These are phyloP conservation scores for Colletotrichum agaves DNA, from an alignment of 2,329 filamentous ascomycete species.

Conservation along the genomic window DNA sequence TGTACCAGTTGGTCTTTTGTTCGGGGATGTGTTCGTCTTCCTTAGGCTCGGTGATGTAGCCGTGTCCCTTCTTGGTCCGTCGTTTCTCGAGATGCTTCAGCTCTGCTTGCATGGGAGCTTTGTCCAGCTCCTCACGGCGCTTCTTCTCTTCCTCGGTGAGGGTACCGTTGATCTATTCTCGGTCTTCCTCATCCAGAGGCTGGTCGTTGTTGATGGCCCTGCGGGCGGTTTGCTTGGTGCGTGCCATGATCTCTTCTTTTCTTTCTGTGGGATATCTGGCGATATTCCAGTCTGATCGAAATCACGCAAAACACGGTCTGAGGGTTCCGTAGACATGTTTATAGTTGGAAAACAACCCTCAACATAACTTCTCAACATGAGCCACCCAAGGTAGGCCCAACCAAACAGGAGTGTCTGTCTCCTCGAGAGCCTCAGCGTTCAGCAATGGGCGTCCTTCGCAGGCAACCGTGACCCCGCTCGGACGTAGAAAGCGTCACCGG, in stretches of 20 bases:
- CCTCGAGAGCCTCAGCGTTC: too few species aligned
- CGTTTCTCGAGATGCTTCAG: slow-evolving; percentile 48
- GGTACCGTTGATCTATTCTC: slow-evolving; percentile 31
- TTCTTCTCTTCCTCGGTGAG: slow-evolving; percentile 40
- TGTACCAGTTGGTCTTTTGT: slow-evolving; percentile 45
- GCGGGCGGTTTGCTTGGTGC: slow-evolving; percentile 14
- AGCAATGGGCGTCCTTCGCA: not conserved
- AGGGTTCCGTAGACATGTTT: too few species aligned
- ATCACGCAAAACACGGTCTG: too few species aligned
- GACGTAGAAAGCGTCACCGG: slow-evolving; percentile 27
- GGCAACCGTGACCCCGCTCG: slow-evolving; percentile 29
- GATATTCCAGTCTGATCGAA: too few species aligned
- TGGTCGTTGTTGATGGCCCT: not conserved
- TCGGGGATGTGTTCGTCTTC: slow-evolving; percentile 43
- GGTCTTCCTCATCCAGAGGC: slow-evolving; percentile 37
- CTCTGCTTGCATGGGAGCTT: slow-evolving; percentile 43
- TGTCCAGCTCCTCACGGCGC: slow-evolving; percentile 41
- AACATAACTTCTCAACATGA: too few species aligned
- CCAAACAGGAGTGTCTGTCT: too few species aligned
- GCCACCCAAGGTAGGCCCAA: too few species aligned
- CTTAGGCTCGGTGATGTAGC: slow-evolving; percentile 45
- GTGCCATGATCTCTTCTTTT: slow-evolving; percentile 9
- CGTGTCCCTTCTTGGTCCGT: slow-evolving; percentile 43
- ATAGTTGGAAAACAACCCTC: too few species aligned
- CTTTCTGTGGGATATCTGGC: too few species aligned